Evolutionary conservation across 768 basidiomycete species (phyloP), one percentile per base, ranked within the genome.

Genomic region (Lentinula sp.): DNA sequence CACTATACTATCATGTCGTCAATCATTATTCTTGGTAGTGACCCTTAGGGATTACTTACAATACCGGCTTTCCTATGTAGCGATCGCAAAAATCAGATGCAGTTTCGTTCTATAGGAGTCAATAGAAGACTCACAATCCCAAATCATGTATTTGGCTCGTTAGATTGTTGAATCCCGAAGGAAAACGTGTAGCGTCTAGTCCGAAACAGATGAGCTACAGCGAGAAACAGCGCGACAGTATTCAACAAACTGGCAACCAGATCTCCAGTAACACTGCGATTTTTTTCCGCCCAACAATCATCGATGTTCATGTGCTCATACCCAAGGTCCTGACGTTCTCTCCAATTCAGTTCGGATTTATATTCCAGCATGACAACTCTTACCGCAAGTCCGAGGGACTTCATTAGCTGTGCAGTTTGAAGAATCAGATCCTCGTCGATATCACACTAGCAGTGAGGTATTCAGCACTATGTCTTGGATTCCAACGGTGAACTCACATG

Each of bases 241-340:
- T 28, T 39, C 4, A 37, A 67, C 78, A 31, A 53, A 84, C 85
- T 76, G 35, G 81, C 83, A 53, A 85, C 76, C n/a, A 88, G 81
- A 64, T 84, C 75, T 1, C 86, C 86, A 8, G 67, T 62, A 4
- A 73, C 64, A 60, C 70, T 83, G 40, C 86, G 76, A 50, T 81
- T 66, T 65, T 80, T 86, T 70, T 84, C 80, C 2, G 85, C 80
- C 64, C 84, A 88, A 64, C 86, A 88, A 61, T 87, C 86, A 60
- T 88, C 86, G 31, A 88, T 67, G 59, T 85, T 86, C 61, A 87
- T 71, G 63, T 83, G 76, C 58, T 76, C 72, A 65, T 87, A 88
- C 1, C 86, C 86, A 37, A 75, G 76, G 57, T 82, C 82, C 84
- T 86, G 55, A 21, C 42, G 42, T 18, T 18, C 18, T n/a, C 23